These are phyloP conservation scores for Pseudonectria buxi DNA, from an alignment of 2,329 filamentous ascomycete genomes.

Conservation along the genomic window DNA sequence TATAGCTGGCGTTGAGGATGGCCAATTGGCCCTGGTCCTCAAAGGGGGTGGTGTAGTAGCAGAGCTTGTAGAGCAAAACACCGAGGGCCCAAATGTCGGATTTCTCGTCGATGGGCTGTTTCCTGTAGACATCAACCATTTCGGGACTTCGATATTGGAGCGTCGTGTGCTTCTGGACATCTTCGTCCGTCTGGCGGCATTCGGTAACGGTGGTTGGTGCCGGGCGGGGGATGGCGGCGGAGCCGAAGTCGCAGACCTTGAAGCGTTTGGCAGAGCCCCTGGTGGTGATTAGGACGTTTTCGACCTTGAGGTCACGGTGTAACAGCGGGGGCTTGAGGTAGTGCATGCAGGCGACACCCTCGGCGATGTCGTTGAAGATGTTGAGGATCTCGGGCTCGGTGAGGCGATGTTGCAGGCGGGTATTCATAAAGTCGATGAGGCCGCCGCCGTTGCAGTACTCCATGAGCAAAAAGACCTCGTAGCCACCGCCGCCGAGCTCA, in stretches of 20 bases:
- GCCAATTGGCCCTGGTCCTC: slow-evolving; percentile 97
- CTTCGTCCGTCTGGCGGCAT: slow-evolving; percentile 89
- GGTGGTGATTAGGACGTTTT: slow-evolving; percentile 86
- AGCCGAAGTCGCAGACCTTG: slow-evolving; percentile 98
- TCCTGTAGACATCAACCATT: slow-evolving; percentile 97
- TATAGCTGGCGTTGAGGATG: slow-evolving; percentile 92
- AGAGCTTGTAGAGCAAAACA: slow-evolving; percentile 93
- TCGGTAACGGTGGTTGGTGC: slow-evolving; percentile 83
- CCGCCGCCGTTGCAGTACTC: slow-evolving; percentile 93
- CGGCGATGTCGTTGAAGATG: slow-evolving; percentile 93
- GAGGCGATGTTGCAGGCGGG: slow-evolving; percentile 86
- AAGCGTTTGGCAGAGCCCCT: slow-evolving; percentile 64
- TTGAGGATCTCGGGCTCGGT: slow-evolving; percentile 96
- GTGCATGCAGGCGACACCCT: slow-evolving; percentile 98
- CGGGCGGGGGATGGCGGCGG: slow-evolving; percentile 73
- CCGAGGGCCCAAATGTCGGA: slow-evolving; percentile 97
- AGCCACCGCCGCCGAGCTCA: slow-evolving; percentile 84
- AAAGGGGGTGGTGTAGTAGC: slow-evolving; percentile 98
- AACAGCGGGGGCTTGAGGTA: slow-evolving; percentile 91
- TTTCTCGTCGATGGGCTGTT: slow-evolving; percentile 96
- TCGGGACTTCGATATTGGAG: slow-evolving; percentile 96
- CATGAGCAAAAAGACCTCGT: slow-evolving; percentile 98
- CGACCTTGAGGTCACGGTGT: slow-evolving; percentile 93
- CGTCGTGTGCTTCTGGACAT: slow-evolving; percentile 94
- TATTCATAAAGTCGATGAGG: slow-evolving; percentile 99